A percentile compares a stretch with the other conserved stretches of the same genome.
Evolutionary conservation across 164 flowering plant species (phyloP).

Genomic region (Chimonanthus praecox): DNA sequence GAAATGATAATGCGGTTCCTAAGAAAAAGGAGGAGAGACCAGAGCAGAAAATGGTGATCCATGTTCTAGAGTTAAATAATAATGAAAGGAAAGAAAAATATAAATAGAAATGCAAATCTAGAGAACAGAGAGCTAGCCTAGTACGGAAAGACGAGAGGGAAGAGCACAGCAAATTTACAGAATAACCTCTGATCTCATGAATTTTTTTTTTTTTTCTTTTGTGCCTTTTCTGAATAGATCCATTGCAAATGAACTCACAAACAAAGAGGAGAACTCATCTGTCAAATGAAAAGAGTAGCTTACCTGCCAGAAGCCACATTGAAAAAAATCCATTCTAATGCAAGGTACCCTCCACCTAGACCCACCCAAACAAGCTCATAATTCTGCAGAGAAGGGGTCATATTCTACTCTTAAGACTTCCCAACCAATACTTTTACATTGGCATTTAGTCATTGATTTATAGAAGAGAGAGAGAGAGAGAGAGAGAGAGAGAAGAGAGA

Average conservation of each 20-base stretch:
- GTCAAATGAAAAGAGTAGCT: background rate
- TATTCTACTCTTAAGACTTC: background rate
- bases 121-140: background rate
- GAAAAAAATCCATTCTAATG: conserved; percentile 3
- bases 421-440: background rate
- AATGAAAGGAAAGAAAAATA: background rate
- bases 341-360: conserved; percentile 5
- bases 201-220: background rate
- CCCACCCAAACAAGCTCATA: background rate
- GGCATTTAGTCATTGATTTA: background rate
- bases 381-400: background rate
- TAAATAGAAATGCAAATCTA: background rate
- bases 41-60: background rate
- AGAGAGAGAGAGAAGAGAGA: conserved; percentile 8
- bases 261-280: background rate
- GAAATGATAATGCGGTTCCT: background rate
- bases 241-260: background rate
- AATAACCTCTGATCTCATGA: background rate
- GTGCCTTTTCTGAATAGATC: background rate
- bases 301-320: conserved; percentile 11
- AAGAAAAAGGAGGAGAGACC: background rate
- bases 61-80: background rate
- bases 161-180: background rate
- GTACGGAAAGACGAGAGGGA: background rate
- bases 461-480: conserved; percentile 6